phyloP scores from a whole-genome alignment of 306 rosid species.

The Castanea crenata region DNA sequence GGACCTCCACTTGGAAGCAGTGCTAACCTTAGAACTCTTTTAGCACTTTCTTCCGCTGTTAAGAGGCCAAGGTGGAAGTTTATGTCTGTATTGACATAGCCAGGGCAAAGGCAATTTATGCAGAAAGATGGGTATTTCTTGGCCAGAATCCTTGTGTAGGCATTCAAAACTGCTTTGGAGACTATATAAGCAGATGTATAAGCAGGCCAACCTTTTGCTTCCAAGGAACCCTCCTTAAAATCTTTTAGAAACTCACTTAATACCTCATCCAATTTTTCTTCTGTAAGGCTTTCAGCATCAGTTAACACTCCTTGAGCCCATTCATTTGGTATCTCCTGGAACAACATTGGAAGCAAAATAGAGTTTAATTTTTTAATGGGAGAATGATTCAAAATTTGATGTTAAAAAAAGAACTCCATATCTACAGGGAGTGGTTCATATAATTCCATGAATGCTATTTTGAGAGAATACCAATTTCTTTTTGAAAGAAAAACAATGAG shows the following conservation, averaged over 20 bases:
- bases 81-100: slow-evolving; percentile 15
- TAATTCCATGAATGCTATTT: too few species aligned
- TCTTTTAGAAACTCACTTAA: slow-evolving; percentile 5
- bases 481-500: too few species aligned
- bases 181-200: slow-evolving; percentile 3
- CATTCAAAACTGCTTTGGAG: slow-evolving; percentile 17
- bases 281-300: slow-evolving; percentile 14
- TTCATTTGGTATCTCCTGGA: slow-evolving; percentile 5
- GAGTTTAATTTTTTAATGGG: too few species aligned
- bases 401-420: background rate
- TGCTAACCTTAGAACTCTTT: background rate
- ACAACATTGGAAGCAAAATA: background rate
- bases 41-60: background rate
- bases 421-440: background rate
- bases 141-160: slow-evolving; percentile 23
- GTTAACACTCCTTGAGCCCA: background rate
- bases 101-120: slow-evolving; percentile 12
- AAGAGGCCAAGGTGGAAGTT: background rate
- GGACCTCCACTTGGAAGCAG: background rate
- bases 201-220: slow-evolving; percentile 7
- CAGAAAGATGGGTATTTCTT: background rate
- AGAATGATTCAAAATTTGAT: background rate
- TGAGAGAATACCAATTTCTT: too few species aligned
- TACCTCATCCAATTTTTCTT: slow-evolving; percentile 18
- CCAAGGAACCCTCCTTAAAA: slow-evolving; percentile 4